These are phyloP conservation scores for Theileria annulata DNA, from an alignment of 169 alveolate species.

Conservation along the genomic window DNA sequence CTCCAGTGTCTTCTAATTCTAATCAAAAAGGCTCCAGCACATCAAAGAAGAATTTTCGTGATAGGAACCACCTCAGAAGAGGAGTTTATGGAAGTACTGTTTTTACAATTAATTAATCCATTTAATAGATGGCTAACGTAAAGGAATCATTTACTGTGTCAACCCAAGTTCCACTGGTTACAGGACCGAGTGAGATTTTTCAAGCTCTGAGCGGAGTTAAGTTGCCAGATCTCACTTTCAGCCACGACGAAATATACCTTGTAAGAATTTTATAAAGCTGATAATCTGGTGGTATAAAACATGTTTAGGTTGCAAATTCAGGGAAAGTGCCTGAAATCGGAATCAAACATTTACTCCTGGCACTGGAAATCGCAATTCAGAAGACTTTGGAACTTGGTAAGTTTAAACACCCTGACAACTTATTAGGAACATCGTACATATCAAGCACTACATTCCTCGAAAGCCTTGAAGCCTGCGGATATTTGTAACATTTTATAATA, in stretches of 20 bases:
- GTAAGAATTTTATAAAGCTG: constrained; percentile 15
- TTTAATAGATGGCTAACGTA: constrained; percentile 55
- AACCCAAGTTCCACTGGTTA: constrained; percentile 65
- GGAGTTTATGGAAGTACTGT: constrained; percentile 75
- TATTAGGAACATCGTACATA: constrained; percentile 1
- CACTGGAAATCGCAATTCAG: constrained; percentile 67
- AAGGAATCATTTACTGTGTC: constrained; percentile 62
- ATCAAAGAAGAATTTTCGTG: constrained; percentile 89
- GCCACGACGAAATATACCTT: constrained; percentile 52
- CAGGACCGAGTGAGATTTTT: constrained; percentile 55
- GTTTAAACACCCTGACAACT: too few species aligned
- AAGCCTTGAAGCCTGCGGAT: constrained; percentile 61
- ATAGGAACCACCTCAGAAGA: constrained; percentile 96
- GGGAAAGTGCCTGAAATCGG: constrained; percentile 54
- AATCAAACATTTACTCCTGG: constrained; percentile 54
- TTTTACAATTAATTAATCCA: not conserved
- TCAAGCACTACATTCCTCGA: constrained; percentile 57
- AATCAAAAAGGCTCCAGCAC: constrained; percentile 94
- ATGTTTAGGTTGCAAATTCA: constrained; percentile 50
- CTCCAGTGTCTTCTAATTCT: constrained; percentile 93
- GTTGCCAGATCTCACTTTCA: constrained; percentile 13
- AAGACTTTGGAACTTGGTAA: constrained; percentile 41
- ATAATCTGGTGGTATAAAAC: not conserved
- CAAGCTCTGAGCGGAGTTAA: constrained; percentile 53
- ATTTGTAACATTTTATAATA: constrained; percentile 13